Evolutionary conservation across 2,329 filamentous ascomycete genomes (phyloP).

Genomic region (Emmonsiellopsis sp.): DNA sequence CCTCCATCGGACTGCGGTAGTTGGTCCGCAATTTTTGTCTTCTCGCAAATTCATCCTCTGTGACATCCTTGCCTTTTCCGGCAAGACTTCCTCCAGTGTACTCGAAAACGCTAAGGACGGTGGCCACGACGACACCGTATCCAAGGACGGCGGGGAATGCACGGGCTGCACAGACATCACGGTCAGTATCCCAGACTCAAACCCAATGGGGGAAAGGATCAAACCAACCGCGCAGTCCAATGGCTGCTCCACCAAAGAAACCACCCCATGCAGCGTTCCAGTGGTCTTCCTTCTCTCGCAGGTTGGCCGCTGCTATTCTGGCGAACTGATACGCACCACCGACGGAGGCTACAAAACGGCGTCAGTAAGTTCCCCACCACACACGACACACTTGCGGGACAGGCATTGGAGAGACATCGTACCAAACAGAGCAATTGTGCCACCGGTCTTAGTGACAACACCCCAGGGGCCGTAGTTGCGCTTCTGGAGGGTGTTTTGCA

Average conservation of each 20-base stretch:
- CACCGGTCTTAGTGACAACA: conserved; percentile 69
- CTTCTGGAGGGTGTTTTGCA: conserved; percentile 80
- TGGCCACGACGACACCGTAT: conserved; percentile 52
- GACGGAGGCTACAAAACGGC: conserved; percentile 49
- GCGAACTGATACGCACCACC: conserved; percentile 72
- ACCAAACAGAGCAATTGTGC: conserved; percentile 63
- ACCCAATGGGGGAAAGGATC: conserved; percentile 21
- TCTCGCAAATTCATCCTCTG: conserved; percentile 64
- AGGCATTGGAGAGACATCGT: conserved; percentile 20
- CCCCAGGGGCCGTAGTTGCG: conserved; percentile 73
- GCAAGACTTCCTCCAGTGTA: conserved; percentile 57
- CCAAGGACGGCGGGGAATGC: conserved; percentile 64
- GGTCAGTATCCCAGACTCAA: not conserved
- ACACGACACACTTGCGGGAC: too few relatives aligned
- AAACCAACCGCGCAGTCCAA: conserved; percentile 61
- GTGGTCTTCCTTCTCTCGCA: conserved; percentile 73
- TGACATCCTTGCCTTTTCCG: conserved; percentile 45
- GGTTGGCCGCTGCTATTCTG: conserved; percentile 67
- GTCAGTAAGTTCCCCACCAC: conserved; percentile 8
- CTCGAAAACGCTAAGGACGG: conserved; percentile 55
- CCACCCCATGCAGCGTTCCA: conserved; percentile 68
- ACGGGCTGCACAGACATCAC: conserved; percentile 38
- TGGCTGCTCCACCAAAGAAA: conserved; percentile 62
- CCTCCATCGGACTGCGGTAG: conserved; percentile 63
- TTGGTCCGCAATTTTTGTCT: conserved; percentile 67